phyloP scores from a whole-genome alignment of 352 stramenopile genomes.

The Achlya hypogyna region DNA sequence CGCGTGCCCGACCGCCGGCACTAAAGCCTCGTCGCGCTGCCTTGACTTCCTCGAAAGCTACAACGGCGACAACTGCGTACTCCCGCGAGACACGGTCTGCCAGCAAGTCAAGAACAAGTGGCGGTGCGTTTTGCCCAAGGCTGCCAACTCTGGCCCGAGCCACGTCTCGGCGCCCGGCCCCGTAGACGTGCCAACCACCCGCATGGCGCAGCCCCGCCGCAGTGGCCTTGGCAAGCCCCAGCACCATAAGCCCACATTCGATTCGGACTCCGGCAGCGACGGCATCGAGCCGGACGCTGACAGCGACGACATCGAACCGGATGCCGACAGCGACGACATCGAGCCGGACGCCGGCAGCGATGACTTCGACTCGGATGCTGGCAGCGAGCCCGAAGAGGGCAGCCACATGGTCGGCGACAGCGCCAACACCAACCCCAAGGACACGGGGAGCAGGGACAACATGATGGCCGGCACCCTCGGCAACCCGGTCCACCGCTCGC shows the following conservation, averaged over 20 bases:
- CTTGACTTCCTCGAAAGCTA: conserved; percentile 6
- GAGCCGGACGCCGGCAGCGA: not conserved
- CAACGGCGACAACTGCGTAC: not conserved
- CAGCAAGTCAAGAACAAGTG: not conserved
- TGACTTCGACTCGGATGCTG: not conserved
- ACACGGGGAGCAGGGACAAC: not conserved
- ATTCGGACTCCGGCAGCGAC: not conserved
- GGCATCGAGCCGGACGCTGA: not conserved
- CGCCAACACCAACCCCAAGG: not conserved
- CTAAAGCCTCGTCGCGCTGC: not conserved
- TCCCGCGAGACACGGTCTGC: conserved; percentile 1
- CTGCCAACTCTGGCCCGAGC: not conserved
- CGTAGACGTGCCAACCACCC: not conserved
- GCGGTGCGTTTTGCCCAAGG: not conserved
- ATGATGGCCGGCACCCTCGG: not conserved
- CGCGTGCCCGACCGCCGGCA: not conserved
- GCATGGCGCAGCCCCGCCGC: not conserved
- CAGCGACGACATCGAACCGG: not conserved
- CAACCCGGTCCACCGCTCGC: not conserved
- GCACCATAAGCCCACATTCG: not conserved
- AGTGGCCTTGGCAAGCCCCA: not conserved
- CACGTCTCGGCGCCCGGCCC: not conserved
- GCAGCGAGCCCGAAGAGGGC: not conserved
- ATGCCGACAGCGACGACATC: not conserved
- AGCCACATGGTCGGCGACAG: not conserved